Conservation (phyloP, 192 early-diverging fungal species). For the Coemansia sp. region DNA sequence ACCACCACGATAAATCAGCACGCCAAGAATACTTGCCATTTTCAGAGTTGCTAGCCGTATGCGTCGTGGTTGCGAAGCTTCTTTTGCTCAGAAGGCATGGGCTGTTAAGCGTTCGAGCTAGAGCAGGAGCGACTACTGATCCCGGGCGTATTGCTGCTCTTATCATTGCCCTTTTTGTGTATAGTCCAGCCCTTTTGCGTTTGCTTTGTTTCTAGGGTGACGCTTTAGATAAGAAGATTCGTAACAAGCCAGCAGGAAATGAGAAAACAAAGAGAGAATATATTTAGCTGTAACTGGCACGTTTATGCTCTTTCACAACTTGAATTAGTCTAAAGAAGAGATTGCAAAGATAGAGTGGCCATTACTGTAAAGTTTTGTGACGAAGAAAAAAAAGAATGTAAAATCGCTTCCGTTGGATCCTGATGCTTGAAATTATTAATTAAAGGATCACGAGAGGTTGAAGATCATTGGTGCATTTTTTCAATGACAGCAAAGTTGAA, state of each 20-base stretch:
- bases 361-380: no score
- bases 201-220: not conserved
- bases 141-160: constrained; percentile 2
- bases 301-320: no score
- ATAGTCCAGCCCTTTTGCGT: not conserved
- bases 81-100: not conserved
- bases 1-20: not conserved
- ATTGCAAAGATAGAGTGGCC: no score
- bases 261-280: not conserved
- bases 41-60: not conserved
- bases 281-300: not conserved
- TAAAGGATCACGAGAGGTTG: no score
- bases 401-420: no score
- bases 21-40: not conserved
- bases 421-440: no score
- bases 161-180: not conserved
- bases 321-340: no score
- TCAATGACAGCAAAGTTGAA: no score
- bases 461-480: no score
- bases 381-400: no score
- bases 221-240: no score
- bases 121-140: not conserved
- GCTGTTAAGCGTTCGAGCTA: not conserved
- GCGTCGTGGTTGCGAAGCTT: constrained; percentile 2
- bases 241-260: not conserved